Evolutionary conservation across 768 basidiomycete genomes (phyloP).

Genomic region (Trichaptum fuscoviolaceum): DNA sequence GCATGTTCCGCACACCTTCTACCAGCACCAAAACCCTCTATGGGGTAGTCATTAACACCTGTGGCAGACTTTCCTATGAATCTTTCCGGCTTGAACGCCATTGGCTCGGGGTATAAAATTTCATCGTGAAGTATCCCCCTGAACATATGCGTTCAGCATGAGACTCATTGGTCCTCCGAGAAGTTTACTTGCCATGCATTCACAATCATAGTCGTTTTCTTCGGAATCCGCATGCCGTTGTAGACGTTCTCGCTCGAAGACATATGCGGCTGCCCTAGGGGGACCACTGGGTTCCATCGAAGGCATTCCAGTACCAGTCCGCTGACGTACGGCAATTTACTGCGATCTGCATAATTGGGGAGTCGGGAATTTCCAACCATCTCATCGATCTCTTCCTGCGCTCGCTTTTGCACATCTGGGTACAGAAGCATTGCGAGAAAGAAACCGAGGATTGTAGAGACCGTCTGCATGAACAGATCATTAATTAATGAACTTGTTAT

Average conservation of each 20-base stretch:
- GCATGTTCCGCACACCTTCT: neutral
- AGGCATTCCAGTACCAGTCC: constrained; percentile 13
- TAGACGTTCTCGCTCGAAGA: constrained; percentile 12
- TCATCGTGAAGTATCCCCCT: neutral
- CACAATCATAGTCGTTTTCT: constrained; percentile 14
- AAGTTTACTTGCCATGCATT: constrained; percentile 14
- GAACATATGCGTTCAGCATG: neutral
- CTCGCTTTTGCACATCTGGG: neutral
- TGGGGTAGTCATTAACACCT: neutral
- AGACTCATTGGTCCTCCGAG: neutral
- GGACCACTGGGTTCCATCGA: constrained; percentile 40
- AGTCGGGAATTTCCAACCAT: neutral
- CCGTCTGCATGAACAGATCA: neutral
- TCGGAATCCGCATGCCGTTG: constrained; percentile 16
- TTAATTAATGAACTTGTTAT: neutral
- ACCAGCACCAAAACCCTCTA: neutral
- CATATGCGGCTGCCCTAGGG: constrained; percentile 19
- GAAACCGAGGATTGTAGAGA: neutral
- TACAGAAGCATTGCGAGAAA: neutral
- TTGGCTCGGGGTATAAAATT: neutral
- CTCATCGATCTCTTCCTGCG: neutral
- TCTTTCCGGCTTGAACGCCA: neutral
- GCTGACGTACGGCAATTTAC: neutral
- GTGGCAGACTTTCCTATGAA: constrained; percentile 10
- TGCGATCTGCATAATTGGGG: neutral